Percentiles rank a stretch among this genome's conserved stretches.
phyloP scores from a whole-genome alignment of 2,329 filamentous ascomycete genomes.

The Geosmithia morbida region DNA sequence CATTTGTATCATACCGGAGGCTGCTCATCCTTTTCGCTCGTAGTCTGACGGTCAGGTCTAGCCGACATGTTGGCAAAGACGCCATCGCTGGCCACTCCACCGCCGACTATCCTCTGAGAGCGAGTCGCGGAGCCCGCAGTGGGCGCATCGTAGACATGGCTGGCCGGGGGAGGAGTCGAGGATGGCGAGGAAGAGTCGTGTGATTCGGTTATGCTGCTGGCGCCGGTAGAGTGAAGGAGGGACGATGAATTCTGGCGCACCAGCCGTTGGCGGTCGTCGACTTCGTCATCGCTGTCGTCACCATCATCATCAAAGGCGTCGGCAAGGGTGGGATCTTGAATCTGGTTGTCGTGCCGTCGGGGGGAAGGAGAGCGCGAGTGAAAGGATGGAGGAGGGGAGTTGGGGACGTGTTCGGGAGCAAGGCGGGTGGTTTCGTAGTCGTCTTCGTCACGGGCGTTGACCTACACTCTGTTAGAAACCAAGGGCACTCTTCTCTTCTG shows the following conservation, averaged over 20 bases:
- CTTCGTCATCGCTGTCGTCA: slow-evolving; percentile 55
- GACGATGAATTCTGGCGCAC: slow-evolving; percentile 50
- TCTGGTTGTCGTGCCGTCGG: slow-evolving; percentile 23
- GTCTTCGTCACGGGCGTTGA: slow-evolving; percentile 44
- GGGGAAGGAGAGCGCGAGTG: slow-evolving; percentile 61
- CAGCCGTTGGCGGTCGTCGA: slow-evolving; percentile 73
- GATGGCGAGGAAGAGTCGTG: slow-evolving; percentile 15
- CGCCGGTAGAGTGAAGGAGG: background rate
- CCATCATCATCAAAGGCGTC: slow-evolving; percentile 87
- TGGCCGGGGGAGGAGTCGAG: slow-evolving; percentile 3
- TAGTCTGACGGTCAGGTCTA: slow-evolving; percentile 69
- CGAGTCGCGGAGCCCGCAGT: background rate
- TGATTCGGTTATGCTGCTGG: slow-evolving; percentile 3
- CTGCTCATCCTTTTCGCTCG: slow-evolving; percentile 63
- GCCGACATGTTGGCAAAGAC: slow-evolving; percentile 93
- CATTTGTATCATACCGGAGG: slow-evolving; percentile 59
- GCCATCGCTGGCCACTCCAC: slow-evolving; percentile 73
- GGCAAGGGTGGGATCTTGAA: slow-evolving; percentile 62
- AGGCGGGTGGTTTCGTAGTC: slow-evolving; percentile 11
- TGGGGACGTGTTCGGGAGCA: slow-evolving; percentile 28
- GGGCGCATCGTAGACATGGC: background rate
- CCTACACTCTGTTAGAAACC: slow-evolving; percentile 17
- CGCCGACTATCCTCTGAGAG: slow-evolving; percentile 35
- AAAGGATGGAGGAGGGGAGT: slow-evolving; percentile 69
- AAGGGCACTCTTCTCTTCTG: too few relatives aligned